Evolutionary conservation across 805 yeast genomes (phyloP).

Genomic region (Suhomyces faveliae): DNA sequence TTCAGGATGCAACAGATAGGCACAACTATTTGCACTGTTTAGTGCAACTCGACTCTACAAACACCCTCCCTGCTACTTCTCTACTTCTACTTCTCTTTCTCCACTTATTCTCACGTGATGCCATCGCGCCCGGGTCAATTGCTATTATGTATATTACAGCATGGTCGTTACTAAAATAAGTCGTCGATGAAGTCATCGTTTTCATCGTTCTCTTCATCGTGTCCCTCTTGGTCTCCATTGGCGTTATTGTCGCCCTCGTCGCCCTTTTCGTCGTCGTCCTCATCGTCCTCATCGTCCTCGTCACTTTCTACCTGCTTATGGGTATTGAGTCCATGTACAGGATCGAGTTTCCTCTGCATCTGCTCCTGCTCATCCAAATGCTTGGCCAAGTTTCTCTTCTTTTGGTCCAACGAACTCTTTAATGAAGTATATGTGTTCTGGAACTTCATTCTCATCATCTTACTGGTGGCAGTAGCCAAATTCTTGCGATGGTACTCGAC

Average conservation of each 20-base stretch:
- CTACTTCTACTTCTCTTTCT: no score
- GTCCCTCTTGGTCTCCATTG: constrained; percentile 15
- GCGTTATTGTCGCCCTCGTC: constrained; percentile 25
- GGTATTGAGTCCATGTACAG: constrained; percentile 15
- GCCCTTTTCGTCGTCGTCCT: constrained; percentile 19
- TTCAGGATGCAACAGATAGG: no score
- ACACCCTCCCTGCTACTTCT: no score
- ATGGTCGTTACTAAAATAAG: constrained; percentile 22
- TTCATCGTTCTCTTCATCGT: constrained; percentile 22
- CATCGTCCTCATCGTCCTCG: constrained; percentile 16
- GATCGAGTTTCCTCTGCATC: constrained; percentile 22
- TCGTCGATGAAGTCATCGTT: constrained; percentile 38
- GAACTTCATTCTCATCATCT: constrained; percentile 83
- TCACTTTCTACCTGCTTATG: constrained; percentile 2
- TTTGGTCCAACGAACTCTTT: constrained; percentile 77
- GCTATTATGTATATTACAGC: neutral
- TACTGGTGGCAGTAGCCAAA: constrained; percentile 71
- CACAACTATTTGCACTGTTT: no score
- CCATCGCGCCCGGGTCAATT: no score
- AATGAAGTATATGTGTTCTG: constrained; percentile 75
- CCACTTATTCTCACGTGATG: no score
- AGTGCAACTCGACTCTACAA: no score
- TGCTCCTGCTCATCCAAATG: constrained; percentile 27
- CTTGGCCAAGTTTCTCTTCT: constrained; percentile 59
- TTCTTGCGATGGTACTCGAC: constrained; percentile 73